phyloP scores from a whole-genome alignment of 495 filamentous ascomycete species.

The Terfezia claveryi region DNA sequence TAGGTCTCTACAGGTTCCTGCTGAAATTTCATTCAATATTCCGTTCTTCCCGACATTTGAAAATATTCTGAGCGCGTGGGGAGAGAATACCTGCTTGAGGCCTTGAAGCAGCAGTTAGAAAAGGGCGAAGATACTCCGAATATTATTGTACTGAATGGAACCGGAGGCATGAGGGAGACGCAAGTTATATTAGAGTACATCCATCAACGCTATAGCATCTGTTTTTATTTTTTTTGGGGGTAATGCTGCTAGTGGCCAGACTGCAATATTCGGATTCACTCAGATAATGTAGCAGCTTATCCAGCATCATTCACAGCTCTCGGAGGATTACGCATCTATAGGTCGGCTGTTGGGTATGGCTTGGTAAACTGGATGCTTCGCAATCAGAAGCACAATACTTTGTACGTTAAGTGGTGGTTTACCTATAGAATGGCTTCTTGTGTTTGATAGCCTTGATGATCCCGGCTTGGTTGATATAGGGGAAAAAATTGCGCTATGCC shows the following conservation, averaged over 20 bases:
- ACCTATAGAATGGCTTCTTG: too few relatives aligned
- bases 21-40: too few relatives aligned
- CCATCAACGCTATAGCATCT: neutral
- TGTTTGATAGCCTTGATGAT: too few relatives aligned
- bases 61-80: constrained; percentile 1
- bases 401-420: too few relatives aligned
- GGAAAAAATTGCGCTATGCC: too few relatives aligned
- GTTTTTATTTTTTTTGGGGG: constrained; percentile 12
- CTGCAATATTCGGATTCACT: neutral
- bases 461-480: too few relatives aligned
- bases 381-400: too few relatives aligned
- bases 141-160: constrained; percentile 2
- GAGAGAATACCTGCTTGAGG: neutral
- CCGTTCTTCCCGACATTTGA: neutral
- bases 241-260: constrained; percentile 2
- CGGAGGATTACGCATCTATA: neutral
- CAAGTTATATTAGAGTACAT: constrained; percentile 5
- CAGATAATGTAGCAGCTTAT: constrained; percentile 1
- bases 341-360: neutral
- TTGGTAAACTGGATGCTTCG: neutral
- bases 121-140: neutral
- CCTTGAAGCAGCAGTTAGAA: neutral
- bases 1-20: too few relatives aligned
- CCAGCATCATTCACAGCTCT: neutral
- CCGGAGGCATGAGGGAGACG: constrained; percentile 7